phyloP scores from a whole-genome alignment of 2,329 filamentous ascomycete genomes.

The Kalaharituber pfeilii region DNA sequence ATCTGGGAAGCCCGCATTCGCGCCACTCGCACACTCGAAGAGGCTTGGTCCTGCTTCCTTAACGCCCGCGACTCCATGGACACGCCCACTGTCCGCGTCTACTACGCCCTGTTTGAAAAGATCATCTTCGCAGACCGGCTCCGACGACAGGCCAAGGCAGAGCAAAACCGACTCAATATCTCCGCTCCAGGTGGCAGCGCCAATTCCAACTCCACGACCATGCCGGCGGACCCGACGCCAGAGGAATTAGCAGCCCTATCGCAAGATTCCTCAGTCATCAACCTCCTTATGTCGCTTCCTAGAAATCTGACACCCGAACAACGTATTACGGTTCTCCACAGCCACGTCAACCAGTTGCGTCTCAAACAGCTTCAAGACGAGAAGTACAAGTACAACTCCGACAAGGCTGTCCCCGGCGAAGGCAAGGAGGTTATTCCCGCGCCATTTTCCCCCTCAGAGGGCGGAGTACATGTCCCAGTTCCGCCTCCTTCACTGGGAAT shows the following conservation, averaged over 20 bases:
- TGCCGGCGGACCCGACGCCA: background rate
- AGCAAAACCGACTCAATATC: background rate
- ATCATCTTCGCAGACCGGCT: constrained; percentile 7
- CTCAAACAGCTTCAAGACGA: background rate
- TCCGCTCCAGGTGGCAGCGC: background rate
- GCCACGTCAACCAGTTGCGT: background rate
- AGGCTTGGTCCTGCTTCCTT: constrained; percentile 21
- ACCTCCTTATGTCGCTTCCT: background rate
- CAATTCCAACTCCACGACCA: background rate
- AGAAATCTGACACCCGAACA: background rate
- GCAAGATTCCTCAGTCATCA: background rate
- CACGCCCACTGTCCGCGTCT: constrained; percentile 7
- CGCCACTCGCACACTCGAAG: constrained; percentile 22
- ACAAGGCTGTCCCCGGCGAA: constrained; percentile 13
- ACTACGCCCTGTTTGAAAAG: constrained; percentile 19
- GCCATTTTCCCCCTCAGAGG: constrained; percentile 12
- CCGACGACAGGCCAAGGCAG: constrained; percentile 2
- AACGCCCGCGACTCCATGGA: constrained; percentile 1
- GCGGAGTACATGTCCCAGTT: constrained; percentile 11
- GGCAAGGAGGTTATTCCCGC: constrained; percentile 14
- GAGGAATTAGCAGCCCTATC: too few species aligned
- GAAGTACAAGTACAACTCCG: constrained; percentile 2
- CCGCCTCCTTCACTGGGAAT: constrained; percentile 14
- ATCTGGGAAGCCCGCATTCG: constrained; percentile 17
- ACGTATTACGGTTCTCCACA: background rate